Evolutionary conservation across 1,139 yeast species (phyloP).

Genomic region (Geotrichum australiense): DNA sequence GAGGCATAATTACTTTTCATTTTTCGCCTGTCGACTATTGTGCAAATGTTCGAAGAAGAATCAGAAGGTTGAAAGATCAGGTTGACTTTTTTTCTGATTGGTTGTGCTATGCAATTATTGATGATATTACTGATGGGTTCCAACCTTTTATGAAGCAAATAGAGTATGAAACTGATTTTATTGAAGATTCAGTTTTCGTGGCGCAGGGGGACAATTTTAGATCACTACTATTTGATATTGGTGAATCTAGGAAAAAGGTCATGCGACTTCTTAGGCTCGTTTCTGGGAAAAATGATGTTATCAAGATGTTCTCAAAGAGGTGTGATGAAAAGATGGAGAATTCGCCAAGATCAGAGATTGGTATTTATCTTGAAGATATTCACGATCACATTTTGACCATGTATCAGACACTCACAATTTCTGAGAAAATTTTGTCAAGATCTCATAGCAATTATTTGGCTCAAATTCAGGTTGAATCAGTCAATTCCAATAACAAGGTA

Average conservation of each 20-base stretch:
- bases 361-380: slow-evolving; percentile 85
- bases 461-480: slow-evolving; percentile 87
- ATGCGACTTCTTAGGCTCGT: slow-evolving; percentile 88
- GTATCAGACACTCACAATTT: slow-evolving; percentile 84
- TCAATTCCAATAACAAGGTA: slow-evolving; percentile 73
- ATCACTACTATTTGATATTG: slow-evolving; percentile 67
- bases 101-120: slow-evolving; percentile 89
- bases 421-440: slow-evolving; percentile 87
- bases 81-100: slow-evolving; percentile 89
- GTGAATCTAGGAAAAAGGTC: slow-evolving; percentile 81
- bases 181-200: slow-evolving; percentile 75
- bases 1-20: slow-evolving; percentile 81
- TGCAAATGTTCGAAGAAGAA: slow-evolving; percentile 84
- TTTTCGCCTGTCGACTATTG: slow-evolving; percentile 76
- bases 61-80: slow-evolving; percentile 81
- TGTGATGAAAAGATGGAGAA: slow-evolving; percentile 63
- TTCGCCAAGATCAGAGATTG: slow-evolving; percentile 40
- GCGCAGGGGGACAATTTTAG: slow-evolving; percentile 55
- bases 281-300: slow-evolving; percentile 94
- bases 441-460: slow-evolving; percentile 91
- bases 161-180: slow-evolving; percentile 86
- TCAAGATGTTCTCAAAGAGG: slow-evolving; percentile 93
- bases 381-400: slow-evolving; percentile 96
- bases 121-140: slow-evolving; percentile 89
- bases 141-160: slow-evolving; percentile 84